phyloP scores from a whole-genome alignment of 495 filamentous ascomycete genomes.

The Ramalina peruviana region DNA sequence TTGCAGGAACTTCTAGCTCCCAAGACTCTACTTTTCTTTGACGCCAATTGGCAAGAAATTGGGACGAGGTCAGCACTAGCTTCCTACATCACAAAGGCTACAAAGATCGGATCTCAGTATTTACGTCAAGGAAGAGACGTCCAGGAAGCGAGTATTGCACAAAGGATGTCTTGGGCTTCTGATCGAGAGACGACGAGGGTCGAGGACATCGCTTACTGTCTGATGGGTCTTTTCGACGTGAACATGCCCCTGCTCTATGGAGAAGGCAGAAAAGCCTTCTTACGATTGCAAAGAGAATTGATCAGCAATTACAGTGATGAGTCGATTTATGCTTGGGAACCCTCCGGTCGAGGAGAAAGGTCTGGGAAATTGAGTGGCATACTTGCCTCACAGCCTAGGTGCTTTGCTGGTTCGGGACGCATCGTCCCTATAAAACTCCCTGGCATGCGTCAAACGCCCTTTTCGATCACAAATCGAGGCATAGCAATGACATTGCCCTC shows the following conservation, averaged over 20 bases:
- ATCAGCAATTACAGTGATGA: slow-evolving; percentile 13
- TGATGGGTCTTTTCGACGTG: slow-evolving; percentile 17
- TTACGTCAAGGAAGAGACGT: no score
- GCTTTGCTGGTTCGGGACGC: no score
- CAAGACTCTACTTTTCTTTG: slow-evolving; percentile 13
- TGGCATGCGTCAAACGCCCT: no score
- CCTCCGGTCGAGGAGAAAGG: no score
- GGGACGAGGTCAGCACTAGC: slow-evolving; percentile 12
- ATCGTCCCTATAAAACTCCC: no score
- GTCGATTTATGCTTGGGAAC: slow-evolving; percentile 14
- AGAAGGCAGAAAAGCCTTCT: slow-evolving; percentile 15
- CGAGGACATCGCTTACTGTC: slow-evolving; percentile 20
- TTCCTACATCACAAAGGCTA: slow-evolving; percentile 10
- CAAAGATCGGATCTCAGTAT: slow-evolving; percentile 4
- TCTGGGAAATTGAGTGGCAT: no score
- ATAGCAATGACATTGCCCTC: no score
- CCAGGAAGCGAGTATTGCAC: background rate
- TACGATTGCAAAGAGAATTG: slow-evolving; percentile 14
- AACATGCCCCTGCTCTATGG: slow-evolving; percentile 20
- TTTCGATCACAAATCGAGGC: no score
- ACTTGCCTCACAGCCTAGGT: no score
- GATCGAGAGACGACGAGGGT: slow-evolving; percentile 8
- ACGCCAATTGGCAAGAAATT: slow-evolving; percentile 12
- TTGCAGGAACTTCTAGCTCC: slow-evolving; percentile 25
- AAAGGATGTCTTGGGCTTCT: slow-evolving; percentile 17